Evolutionary conservation across 305 asterid species (phyloP), one percentile per base, ranked within the genome.

Genomic region (Fraxinus baroniana): DNA sequence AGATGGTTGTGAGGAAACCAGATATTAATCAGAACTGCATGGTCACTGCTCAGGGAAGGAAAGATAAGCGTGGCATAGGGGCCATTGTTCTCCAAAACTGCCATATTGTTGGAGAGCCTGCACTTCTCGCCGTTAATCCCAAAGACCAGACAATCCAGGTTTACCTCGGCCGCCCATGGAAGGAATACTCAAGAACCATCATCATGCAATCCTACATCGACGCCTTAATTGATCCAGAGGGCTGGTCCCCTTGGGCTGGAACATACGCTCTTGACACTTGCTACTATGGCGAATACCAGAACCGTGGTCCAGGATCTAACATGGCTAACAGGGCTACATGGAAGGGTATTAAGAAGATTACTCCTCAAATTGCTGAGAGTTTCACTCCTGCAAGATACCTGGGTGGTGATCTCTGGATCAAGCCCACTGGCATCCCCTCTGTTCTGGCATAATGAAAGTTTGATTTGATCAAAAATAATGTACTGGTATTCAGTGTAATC

Each of bases 1-100:
- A 52, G 0, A 57, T 92, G 79, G 52, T 88, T 2, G 89, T 88
- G 32, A 89, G 92, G 28, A 86, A 86, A 80, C 95, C 93, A 3
- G 60, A 77, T 74, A 49, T 6, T 6, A 52, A 46, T 75, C 97
- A 91, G 36, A 83, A 33, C 0, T 89, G 91, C 81, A 88, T 87
- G 87, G 87, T 93, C 62, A 89, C 93, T 0, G 95, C 97, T 12
- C 94, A 93, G n/a, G 97, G 97, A 55, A 87, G 93, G 55, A 41
- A 30, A 15, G 90, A 85, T 9, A 32, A 39, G 2, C 83, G 77
- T 1, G 79, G 82, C 64, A 9, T n/a, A 0, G 85, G 86, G 5
- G 91, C 80, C 0, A 64, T 84, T 5, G 72, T 89, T 5, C 39
- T 93, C 35, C 91, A 90, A 3, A 87, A 88, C 83, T 81, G 92